A percentile compares a stretch with the other conserved stretches of the same genome.
Conservation (phyloP, 2,329 filamentous ascomycete genomes). For the Scytalidium sp. region DNA sequence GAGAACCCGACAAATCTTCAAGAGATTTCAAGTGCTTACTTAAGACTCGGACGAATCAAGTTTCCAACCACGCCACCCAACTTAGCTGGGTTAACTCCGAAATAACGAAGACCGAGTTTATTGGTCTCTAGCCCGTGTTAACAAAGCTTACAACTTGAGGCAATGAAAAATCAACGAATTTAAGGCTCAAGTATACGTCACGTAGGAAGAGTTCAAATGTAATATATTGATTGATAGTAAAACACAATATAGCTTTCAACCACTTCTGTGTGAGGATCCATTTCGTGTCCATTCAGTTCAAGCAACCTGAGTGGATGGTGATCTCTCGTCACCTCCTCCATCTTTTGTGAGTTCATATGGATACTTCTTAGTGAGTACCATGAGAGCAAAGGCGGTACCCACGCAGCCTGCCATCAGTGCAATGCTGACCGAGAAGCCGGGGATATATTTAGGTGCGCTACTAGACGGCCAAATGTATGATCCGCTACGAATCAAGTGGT, state of each 20-base stretch:
- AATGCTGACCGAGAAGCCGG: conserved; percentile 16
- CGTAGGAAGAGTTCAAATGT: no score
- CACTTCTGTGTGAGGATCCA: background rate
- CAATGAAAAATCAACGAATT: no score
- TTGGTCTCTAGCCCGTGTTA: no score
- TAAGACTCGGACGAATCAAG: no score
- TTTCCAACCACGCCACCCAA: no score
- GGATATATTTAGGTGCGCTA: conserved; percentile 18
- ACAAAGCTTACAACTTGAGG: no score
- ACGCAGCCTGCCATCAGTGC: conserved; percentile 8
- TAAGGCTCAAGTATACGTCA: no score
- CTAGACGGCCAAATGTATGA: conserved; percentile 26
- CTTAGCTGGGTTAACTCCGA: no score
- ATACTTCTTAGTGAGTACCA: conserved; percentile 13
- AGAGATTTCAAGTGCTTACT: no score
- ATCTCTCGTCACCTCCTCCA: conserved; percentile 4
- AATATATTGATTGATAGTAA: no score
- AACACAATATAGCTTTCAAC: no score
- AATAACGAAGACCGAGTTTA: no score
- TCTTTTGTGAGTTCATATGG: conserved; percentile 11
- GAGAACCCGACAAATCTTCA: background rate
- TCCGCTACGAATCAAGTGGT: conserved; percentile 9
- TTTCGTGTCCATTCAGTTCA: background rate
- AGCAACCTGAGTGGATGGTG: conserved; percentile 2
- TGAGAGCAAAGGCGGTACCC: conserved; percentile 6